These are phyloP conservation scores for Gossypioides kirkii DNA, from an alignment of 345 rosid genomes.

Conservation along the genomic window DNA sequence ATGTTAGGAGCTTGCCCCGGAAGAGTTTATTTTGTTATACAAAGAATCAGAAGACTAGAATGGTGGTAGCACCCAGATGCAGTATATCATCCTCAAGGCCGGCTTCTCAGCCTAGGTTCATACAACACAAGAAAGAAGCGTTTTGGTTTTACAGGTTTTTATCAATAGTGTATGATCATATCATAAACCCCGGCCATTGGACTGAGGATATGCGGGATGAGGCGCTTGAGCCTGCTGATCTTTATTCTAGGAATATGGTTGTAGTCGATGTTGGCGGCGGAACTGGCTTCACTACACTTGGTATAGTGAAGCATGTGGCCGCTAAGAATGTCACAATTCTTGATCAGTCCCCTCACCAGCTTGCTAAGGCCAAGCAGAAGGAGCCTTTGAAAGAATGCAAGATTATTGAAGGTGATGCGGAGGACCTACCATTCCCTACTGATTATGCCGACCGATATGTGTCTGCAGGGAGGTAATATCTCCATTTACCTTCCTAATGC, in stretches of 20 bases:
- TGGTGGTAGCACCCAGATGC: conserved; percentile 40
- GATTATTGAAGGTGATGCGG: conserved; percentile 89
- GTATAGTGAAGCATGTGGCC: conserved; percentile 88
- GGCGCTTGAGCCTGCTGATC: conserved; percentile 96
- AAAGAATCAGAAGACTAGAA: conserved; percentile 22
- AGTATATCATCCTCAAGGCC: conserved; percentile 75
- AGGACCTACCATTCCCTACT: conserved; percentile 80
- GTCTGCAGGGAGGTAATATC: conserved; percentile 83
- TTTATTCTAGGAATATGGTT: conserved; percentile 51
- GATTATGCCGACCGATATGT: conserved; percentile 93
- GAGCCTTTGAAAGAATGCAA: conserved; percentile 88
- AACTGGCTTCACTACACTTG: conserved; percentile 92
- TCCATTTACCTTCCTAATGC: not conserved
- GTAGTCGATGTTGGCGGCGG: conserved; percentile 99
- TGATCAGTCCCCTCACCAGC: conserved; percentile 97
- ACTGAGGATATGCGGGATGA: conserved; percentile 97
- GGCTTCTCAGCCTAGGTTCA: conserved; percentile 88
- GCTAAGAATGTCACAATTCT: conserved; percentile 93
- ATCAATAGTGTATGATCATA: conserved; percentile 87
- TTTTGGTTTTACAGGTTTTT: conserved; percentile 96
- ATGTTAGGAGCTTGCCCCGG: conserved; percentile 30
- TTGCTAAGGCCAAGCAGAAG: conserved; percentile 88
- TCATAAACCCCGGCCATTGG: conserved; percentile 91
- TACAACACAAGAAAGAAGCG: conserved; percentile 98
- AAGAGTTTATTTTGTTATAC: conserved; percentile 22